A percentile compares a stretch with the other conserved stretches of the same genome.
Conservation (phyloP, 352 stramenopile genomes). For the Phytophthora hybrid region DNA sequence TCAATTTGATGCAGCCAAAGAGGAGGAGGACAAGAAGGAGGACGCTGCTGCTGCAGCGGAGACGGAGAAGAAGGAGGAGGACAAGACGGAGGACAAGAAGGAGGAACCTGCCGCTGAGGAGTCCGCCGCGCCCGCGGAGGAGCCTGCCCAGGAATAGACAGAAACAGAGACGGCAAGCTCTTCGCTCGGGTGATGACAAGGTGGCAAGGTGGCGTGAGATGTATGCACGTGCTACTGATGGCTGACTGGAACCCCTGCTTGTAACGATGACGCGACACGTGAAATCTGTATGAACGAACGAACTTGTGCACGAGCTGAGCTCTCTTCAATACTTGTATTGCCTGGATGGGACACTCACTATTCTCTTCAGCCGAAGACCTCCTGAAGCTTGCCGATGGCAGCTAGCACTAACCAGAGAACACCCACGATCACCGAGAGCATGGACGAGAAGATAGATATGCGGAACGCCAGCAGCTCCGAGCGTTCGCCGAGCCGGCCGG, state of each 20-base stretch:
- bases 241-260: neutral
- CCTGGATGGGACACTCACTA: constrained; percentile 18
- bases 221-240: neutral
- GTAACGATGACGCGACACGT: constrained; percentile 27
- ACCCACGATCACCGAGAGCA: constrained; percentile 86
- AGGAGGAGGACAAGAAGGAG: constrained; percentile 28
- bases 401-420: constrained; percentile 85
- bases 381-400: constrained; percentile 76
- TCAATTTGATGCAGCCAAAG: constrained; percentile 27
- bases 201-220: neutral
- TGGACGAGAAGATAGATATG: constrained; percentile 85
- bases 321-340: constrained; percentile 38
- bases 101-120: constrained; percentile 35
- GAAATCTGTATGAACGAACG: constrained; percentile 41
- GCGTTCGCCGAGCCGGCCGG: constrained; percentile 69
- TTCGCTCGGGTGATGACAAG: neutral
- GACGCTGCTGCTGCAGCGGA: constrained; percentile 17
- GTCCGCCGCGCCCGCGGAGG: constrained; percentile 23
- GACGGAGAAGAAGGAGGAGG: constrained; percentile 14
- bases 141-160: constrained; percentile 40
- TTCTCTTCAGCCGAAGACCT: constrained; percentile 73
- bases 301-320: constrained; percentile 21
- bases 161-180: neutral
- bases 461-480: constrained; percentile 81
- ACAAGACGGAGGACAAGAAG: constrained; percentile 31